These are phyloP conservation scores for Hortiboletus campestris DNA, from an alignment of 768 basidiomycete genomes.

Conservation along the genomic window DNA sequence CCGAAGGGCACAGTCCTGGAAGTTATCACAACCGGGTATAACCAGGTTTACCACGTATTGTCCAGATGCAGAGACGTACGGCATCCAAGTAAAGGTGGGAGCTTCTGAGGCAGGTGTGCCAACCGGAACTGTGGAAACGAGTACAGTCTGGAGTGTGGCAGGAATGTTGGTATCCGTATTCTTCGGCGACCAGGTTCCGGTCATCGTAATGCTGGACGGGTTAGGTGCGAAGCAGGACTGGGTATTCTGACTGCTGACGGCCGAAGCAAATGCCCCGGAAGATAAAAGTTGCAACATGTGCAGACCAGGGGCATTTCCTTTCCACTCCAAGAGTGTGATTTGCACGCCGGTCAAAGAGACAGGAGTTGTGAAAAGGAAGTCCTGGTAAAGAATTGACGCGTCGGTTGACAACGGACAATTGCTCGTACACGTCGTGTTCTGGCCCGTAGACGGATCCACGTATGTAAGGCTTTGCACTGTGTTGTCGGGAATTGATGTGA, in stretches of 20 bases:
- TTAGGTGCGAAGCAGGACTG: conserved; percentile 76
- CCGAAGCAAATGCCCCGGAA: conserved; percentile 86
- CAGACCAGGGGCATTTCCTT: conserved; percentile 74
- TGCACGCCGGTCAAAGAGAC: conserved; percentile 85
- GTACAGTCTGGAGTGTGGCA: conserved; percentile 74
- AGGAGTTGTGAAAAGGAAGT: conserved; percentile 76
- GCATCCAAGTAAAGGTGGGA: conserved; percentile 88
- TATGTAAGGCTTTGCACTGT: conserved; percentile 73
- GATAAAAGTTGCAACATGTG: conserved; percentile 92
- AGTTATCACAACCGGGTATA: conserved; percentile 80
- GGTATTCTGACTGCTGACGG: conserved; percentile 56
- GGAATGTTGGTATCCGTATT: conserved; percentile 70
- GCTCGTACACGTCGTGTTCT: conserved; percentile 73
- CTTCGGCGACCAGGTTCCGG: conserved; percentile 68
- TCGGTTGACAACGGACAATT: conserved; percentile 81
- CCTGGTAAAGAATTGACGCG: conserved; percentile 79
- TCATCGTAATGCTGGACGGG: conserved; percentile 64
- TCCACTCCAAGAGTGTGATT: conserved; percentile 74
- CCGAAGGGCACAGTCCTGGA: conserved; percentile 76
- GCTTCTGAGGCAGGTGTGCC: conserved; percentile 57
- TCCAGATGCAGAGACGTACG: conserved; percentile 88
- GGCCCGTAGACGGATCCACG: conserved; percentile 69
- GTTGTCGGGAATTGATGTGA: conserved; percentile 90
- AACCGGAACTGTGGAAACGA: conserved; percentile 64
- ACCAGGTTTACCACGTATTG: conserved; percentile 81